These are phyloP conservation scores for Dipteronia dyeriana DNA, from an alignment of 345 rosid species.

Conservation along the genomic window DNA sequence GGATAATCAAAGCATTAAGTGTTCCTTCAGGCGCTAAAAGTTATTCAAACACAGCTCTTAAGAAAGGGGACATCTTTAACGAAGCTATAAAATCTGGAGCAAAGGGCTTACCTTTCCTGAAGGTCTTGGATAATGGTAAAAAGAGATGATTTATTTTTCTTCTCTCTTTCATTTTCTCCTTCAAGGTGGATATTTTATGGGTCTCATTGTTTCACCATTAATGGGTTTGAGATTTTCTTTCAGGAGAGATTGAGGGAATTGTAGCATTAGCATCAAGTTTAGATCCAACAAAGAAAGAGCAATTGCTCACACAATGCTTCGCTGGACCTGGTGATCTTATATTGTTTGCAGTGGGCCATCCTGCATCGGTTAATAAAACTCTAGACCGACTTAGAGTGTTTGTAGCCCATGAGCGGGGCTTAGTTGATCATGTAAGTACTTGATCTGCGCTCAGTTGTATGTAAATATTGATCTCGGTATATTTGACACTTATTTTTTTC, in stretches of 20 bases:
- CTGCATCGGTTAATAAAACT: constrained; percentile 68
- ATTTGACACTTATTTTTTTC: constrained; percentile 9
- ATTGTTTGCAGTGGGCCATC: constrained; percentile 86
- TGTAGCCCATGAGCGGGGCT: constrained; percentile 69
- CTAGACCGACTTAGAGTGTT: constrained; percentile 75
- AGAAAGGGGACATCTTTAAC: constrained; percentile 83
- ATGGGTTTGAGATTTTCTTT: constrained; percentile 13
- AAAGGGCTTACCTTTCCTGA: constrained; percentile 91
- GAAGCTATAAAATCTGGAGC: constrained; percentile 96
- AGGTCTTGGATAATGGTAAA: constrained; percentile 86
- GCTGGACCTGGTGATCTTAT: constrained; percentile 85
- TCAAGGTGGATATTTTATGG: constrained; percentile 5
- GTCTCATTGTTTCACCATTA: constrained; percentile 10
- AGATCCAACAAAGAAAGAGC: constrained; percentile 45
- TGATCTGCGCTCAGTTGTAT: constrained; percentile 17
- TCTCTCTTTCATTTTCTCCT: constrained; percentile 2
- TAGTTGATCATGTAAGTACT: constrained; percentile 73
- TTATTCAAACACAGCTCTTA: constrained; percentile 85
- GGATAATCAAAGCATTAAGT: constrained; percentile 71
- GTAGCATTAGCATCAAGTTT: constrained; percentile 76
- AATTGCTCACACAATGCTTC: constrained; percentile 60
- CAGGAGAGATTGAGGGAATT: constrained; percentile 76
- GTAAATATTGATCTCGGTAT: constrained; percentile 1
- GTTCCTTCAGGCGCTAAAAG: constrained; percentile 75
- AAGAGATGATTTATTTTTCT: constrained; percentile 5